These are phyloP conservation scores for Teunomyces lycoperdinae DNA, from an alignment of 805 yeast species.

Conservation along the genomic window DNA sequence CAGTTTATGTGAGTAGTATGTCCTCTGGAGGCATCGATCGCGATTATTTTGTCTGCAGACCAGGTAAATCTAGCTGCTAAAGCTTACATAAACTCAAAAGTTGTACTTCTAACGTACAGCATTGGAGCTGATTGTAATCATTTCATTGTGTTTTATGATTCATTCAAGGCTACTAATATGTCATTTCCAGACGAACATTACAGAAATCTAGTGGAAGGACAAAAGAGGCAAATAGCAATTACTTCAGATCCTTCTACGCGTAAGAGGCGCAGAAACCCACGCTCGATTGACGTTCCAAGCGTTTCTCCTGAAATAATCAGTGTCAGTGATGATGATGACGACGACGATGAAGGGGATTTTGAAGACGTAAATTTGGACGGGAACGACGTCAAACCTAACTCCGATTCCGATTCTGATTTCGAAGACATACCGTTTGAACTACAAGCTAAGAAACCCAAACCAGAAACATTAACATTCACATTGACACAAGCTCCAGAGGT, in stretches of 20 bases:
- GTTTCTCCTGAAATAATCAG: background rate
- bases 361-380: slow-evolving; percentile 13
- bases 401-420: slow-evolving; percentile 19
- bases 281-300: background rate
- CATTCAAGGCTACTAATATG: background rate
- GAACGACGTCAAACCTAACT: slow-evolving; percentile 10
- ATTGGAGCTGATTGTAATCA: too few species aligned
- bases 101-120: too few species aligned
- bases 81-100: background rate
- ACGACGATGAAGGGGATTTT: slow-evolving; percentile 12
- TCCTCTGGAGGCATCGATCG: background rate
- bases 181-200: background rate
- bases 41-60: background rate
- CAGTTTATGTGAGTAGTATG: background rate
- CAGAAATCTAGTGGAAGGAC: background rate
- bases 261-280: background rate
- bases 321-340: slow-evolving; percentile 1
- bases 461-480: slow-evolving; percentile 5
- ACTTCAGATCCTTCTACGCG: background rate
- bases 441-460: background rate
- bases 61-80: background rate
- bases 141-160: background rate
- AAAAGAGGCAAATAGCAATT: background rate
- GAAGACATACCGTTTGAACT: slow-evolving; percentile 19
- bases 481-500: slow-evolving; percentile 11